Percentiles rank a stretch among this genome's conserved stretches.
phyloP scores from a whole-genome alignment of 441 rosid genomes.

The Corymbia citriodora region DNA sequence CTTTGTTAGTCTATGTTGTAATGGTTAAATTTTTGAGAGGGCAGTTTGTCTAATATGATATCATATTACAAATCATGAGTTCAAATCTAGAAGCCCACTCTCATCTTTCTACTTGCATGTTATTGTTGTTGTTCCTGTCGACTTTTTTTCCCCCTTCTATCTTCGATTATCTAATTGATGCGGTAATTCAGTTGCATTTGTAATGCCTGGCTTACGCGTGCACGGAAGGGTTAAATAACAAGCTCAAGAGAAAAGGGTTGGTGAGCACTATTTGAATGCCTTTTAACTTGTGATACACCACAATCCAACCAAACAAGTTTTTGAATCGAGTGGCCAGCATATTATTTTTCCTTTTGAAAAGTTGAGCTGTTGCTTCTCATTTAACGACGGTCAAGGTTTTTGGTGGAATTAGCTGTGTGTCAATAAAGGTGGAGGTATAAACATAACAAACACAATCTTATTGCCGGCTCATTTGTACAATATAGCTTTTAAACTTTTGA shows the following conservation, averaged over 20 bases:
- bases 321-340: background rate
- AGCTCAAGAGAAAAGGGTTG: too few species aligned
- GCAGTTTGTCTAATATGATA: background rate
- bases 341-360: background rate
- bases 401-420: background rate
- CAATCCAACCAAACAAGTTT: background rate
- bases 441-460: background rate
- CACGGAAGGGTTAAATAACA: too few species aligned
- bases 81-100: background rate
- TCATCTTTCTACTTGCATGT: background rate
- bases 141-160: background rate
- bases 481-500: too few species aligned
- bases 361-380: background rate
- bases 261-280: background rate
- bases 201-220: background rate
- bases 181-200: background rate
- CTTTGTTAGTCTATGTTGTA: background rate
- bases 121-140: background rate
- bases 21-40: background rate
- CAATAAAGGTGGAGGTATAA: background rate
- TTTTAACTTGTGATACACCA: background rate
- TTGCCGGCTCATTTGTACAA: too few species aligned
- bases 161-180: background rate
- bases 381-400: background rate
- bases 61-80: background rate